Evolutionary conservation across 1,284 basidiomycete species (phyloP).

Genomic region (Pascua guehoae): DNA sequence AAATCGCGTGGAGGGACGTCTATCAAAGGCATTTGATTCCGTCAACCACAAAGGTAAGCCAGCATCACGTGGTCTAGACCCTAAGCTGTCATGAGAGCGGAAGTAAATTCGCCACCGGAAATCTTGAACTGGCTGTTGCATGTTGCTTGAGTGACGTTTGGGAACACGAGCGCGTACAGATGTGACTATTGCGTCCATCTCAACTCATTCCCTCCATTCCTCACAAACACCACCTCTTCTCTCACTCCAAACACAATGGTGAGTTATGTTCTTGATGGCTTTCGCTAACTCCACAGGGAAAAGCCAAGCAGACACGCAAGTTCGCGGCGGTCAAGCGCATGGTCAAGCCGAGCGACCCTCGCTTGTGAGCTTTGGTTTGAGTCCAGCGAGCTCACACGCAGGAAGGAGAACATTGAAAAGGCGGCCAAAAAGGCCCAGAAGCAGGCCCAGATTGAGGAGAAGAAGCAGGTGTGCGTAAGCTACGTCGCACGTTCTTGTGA

Average conservation of each 20-base stretch:
- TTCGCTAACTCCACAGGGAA: constrained; percentile 59
- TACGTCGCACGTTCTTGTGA: not conserved
- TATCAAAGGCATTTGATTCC: no score
- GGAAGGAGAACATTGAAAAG: constrained; percentile 54
- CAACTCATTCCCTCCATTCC: no score
- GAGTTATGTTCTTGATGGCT: no score
- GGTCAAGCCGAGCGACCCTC: constrained; percentile 88
- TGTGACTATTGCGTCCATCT: no score
- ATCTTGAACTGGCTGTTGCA: constrained; percentile 4
- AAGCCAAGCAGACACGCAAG: constrained; percentile 89
- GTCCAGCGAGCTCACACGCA: constrained; percentile 24
- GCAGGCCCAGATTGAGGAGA: constrained; percentile 49
- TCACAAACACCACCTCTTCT: no score
- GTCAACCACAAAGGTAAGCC: no score
- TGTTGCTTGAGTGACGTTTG: no score
- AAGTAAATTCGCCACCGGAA: constrained; percentile 11
- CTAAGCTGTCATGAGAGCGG: not conserved
- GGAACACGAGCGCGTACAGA: no score
- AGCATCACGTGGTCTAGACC: no score
- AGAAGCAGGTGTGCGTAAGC: constrained; percentile 26
- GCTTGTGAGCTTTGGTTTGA: constrained; percentile 63
- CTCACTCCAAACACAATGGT: no score
- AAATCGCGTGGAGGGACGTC: no score
- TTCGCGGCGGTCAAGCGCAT: constrained; percentile 93
- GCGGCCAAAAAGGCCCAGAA: constrained; percentile 51